Conservation (phyloP, 495 filamentous ascomycete species). For the Margaritispora aquatica region DNA sequence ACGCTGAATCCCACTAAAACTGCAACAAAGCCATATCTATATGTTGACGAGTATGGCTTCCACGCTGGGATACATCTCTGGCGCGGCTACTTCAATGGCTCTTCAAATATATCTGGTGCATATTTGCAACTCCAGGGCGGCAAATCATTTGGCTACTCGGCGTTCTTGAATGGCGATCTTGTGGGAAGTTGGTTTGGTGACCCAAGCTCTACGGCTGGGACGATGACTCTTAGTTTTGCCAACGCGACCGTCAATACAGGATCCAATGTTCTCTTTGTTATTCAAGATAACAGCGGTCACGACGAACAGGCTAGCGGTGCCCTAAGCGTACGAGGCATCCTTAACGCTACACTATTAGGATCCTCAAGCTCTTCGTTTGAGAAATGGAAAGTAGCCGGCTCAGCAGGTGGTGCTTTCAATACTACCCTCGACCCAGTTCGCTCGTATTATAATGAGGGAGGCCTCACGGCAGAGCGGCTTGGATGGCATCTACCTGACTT, state of each 20-base stretch:
- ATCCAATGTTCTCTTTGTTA: background rate
- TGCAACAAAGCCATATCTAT: background rate
- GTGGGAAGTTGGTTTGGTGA: background rate
- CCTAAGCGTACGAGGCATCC: background rate
- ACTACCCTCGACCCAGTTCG: background rate
- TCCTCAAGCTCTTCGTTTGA: background rate
- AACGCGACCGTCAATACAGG: background rate
- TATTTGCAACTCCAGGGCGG: background rate
- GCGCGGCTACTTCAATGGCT: background rate
- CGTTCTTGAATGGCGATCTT: background rate
- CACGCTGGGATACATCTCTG: background rate
- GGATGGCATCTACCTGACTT: background rate
- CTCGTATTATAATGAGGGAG: background rate
- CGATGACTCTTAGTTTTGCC: background rate
- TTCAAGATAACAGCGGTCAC: background rate
- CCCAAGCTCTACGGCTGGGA: background rate
- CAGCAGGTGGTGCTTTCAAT: background rate
- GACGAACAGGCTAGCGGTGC: background rate
- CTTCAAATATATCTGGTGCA: background rate
- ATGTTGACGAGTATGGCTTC: background rate
- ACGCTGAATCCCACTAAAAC: background rate
- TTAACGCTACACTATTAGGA: background rate
- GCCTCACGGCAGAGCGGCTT: background rate
- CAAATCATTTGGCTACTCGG: background rate
- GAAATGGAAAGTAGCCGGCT: background rate